Conservation (phyloP, 305 asterid species). For the Fraxinus xanthoxyloides region DNA sequence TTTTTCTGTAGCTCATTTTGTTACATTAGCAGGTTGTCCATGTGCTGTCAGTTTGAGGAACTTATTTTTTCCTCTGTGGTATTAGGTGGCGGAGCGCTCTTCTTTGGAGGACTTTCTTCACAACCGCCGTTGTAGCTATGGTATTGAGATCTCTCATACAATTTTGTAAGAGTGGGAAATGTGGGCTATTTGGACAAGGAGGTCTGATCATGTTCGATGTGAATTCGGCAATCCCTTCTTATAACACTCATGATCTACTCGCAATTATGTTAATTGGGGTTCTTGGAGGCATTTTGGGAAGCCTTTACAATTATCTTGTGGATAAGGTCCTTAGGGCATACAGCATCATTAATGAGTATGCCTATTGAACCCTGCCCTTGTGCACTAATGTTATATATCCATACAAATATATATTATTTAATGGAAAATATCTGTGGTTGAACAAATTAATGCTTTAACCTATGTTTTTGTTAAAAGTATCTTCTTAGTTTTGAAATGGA, state of each 20-base stretch:
- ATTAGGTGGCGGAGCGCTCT: conserved; percentile 95
- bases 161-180: conserved; percentile 67
- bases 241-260: conserved; percentile 63
- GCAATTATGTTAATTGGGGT: conserved; percentile 78
- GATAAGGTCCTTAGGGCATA: conserved; percentile 79
- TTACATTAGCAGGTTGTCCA: background rate
- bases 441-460: background rate
- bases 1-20: conserved; percentile 14
- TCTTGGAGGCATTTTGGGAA: conserved; percentile 85
- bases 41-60: background rate
- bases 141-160: conserved; percentile 64
- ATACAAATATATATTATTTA: background rate
- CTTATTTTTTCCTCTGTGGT: conserved; percentile 15
- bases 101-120: conserved; percentile 96
- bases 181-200: conserved; percentile 95
- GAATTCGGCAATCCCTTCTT: conserved; percentile 49
- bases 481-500: background rate
- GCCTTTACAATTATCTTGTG: conserved; percentile 75
- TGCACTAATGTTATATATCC: conserved; percentile 8
- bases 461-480: background rate
- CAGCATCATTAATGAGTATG: conserved; percentile 81
- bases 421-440: background rate
- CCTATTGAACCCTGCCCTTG: conserved; percentile 13
- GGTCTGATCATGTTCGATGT: conserved; percentile 85
- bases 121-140: conserved; percentile 94